These are phyloP conservation scores for Zostera marina DNA, from an alignment of 116 monocot species.

Conservation along the genomic window DNA sequence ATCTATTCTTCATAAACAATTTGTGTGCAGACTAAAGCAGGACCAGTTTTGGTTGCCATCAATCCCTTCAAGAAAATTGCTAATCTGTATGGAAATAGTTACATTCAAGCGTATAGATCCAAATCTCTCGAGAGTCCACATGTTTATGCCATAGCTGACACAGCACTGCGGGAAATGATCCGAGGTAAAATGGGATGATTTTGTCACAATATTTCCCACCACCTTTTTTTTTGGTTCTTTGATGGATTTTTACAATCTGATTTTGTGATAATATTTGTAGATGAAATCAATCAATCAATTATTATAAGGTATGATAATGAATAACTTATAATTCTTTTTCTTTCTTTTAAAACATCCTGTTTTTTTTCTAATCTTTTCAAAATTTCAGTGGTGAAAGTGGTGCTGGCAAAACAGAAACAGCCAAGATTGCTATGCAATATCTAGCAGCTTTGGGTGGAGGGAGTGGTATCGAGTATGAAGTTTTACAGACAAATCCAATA, in stretches of 20 bases:
- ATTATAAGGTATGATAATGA: slow-evolving; percentile 49
- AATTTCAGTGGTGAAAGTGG: slow-evolving; percentile 86
- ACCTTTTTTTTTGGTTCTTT: not conserved
- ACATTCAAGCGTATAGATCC: slow-evolving; percentile 50
- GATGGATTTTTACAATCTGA: not conserved
- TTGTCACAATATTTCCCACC: not conserved
- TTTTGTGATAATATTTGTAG: slow-evolving; percentile 37
- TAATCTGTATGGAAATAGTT: slow-evolving; percentile 46
- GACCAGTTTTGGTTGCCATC: slow-evolving; percentile 76
- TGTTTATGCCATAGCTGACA: slow-evolving; percentile 74
- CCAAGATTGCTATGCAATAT: slow-evolving; percentile 99
- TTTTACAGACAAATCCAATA: slow-evolving; percentile 91
- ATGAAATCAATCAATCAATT: slow-evolving; percentile 80
- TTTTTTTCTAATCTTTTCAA: not conserved
- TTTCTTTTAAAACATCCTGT: not conserved
- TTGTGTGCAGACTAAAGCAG: slow-evolving; percentile 60
- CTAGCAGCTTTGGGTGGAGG: slow-evolving; percentile 93
- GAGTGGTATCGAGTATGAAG: slow-evolving; percentile 98
- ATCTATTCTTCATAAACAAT: not conserved
- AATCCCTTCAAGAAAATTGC: slow-evolving; percentile 67
- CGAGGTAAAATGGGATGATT: slow-evolving; percentile 26
- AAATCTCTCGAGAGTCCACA: slow-evolving; percentile 48
- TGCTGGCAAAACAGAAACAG: slow-evolving; percentile 98
- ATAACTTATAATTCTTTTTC: not conserved
- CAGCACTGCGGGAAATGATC: slow-evolving; percentile 73